These are phyloP conservation scores for Ceratorhiza oryzae-sativae DNA, from an alignment of 1,284 basidiomycete genomes.

Conservation along the genomic window DNA sequence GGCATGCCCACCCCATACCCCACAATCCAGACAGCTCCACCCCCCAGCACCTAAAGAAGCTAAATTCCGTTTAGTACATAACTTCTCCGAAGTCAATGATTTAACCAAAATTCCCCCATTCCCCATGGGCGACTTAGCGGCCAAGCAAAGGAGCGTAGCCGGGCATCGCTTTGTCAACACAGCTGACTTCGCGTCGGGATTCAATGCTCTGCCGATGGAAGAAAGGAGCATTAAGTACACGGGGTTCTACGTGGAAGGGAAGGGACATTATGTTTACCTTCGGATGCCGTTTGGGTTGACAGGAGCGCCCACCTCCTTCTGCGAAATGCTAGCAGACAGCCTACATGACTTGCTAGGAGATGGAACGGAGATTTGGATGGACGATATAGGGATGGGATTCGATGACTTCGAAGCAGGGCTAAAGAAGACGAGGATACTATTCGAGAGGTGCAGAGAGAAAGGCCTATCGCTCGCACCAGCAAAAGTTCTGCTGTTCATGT, in stretches of 20 bases:
- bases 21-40: not conserved
- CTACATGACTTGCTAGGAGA: slow-evolving; percentile 55
- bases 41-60: slow-evolving; percentile 1
- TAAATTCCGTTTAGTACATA: slow-evolving; percentile 53
- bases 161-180: slow-evolving; percentile 50
- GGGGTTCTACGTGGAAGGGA: slow-evolving; percentile 53
- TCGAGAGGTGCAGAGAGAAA: slow-evolving; percentile 42
- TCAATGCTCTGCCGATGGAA: slow-evolving; percentile 50
- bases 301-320: slow-evolving; percentile 54
- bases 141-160: slow-evolving; percentile 50
- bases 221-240: slow-evolving; percentile 50
- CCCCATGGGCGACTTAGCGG: slow-evolving; percentile 51
- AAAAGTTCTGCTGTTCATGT: slow-evolving; percentile 51
- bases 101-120: slow-evolving; percentile 51
- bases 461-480: slow-evolving; percentile 49
- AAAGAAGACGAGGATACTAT: slow-evolving; percentile 42
- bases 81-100: slow-evolving; percentile 51
- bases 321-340: slow-evolving; percentile 52
- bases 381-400: slow-evolving; percentile 50
- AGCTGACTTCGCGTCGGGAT: slow-evolving; percentile 53
- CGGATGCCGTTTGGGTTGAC: slow-evolving; percentile 56
- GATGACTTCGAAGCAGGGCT: slow-evolving; percentile 47
- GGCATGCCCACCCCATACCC: slow-evolving; percentile 41
- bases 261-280: slow-evolving; percentile 52
- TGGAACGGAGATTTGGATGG: slow-evolving; percentile 54